Base-by-base conservation (phyloP, 106 monocot species). In the Amphibolis antarctica region DNA sequence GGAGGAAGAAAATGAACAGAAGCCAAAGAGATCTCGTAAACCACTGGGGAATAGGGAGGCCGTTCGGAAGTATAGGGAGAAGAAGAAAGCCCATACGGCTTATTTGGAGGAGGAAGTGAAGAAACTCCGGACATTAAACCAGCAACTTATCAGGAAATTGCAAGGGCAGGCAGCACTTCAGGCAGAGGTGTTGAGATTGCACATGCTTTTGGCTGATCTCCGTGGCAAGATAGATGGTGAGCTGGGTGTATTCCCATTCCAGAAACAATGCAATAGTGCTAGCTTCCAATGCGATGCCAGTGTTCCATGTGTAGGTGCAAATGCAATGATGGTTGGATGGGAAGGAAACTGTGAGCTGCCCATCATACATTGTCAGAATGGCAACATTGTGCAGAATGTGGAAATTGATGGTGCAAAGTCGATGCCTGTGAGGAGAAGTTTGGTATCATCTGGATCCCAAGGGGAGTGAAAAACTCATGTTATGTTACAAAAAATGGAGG, bases 1-100 rank as follows among this genome's bases (percentile, higher is more conserved):
- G 1, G 45, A 42, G 9, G 62, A 26, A 20, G 63, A 28, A 26
- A 44, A 29, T 51, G 73, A 66, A 10, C 73, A 73, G 17, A 63
- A 68, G 45, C 42, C 21, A 1, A 81, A 76, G 64, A 74, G 55
- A 31, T 12, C 79, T 9, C 71, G 76, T 26, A 86, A 79, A 53
- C 85, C 88, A 11, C 44, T 68, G 21, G 88, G 88, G 12, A 93
- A 93, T 63, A 29, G 83, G 56, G 93, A 83, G 63, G 93, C 93
- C 0, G 93, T 93, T 2, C 53, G 88, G 52, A 93, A 86, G 76
- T 93, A 93, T 49, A 55, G 93, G 55, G 88, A 93, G 63, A 93
- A 93, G 79, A 93, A 86, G 71, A 93, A 86, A 71, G 93, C 93
- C 19, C 88, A 83, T 22, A 74, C 85, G 0, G 82, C 88, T 10